These are phyloP conservation scores for Fonsecaea monophora DNA, from an alignment of 2,329 filamentous ascomycete genomes.

Conservation along the genomic window DNA sequence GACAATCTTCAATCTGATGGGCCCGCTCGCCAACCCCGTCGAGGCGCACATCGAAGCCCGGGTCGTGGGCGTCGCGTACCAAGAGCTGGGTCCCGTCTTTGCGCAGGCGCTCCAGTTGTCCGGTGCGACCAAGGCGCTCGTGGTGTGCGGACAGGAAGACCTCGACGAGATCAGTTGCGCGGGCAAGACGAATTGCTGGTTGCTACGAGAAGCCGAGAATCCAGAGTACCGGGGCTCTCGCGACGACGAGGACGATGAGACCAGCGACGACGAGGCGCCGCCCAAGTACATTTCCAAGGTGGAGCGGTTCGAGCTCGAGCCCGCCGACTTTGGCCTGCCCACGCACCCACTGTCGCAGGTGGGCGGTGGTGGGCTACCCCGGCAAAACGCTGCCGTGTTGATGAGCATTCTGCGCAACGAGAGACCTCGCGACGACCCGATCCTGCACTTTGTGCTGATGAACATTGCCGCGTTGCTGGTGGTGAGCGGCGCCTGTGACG, in stretches of 20 bases:
- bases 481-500: conserved; percentile 83
- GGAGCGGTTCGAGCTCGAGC: conserved; percentile 77
- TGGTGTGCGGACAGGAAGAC: conserved; percentile 93
- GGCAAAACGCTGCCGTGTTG: conserved; percentile 85
- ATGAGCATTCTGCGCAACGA: conserved; percentile 77
- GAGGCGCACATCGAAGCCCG: conserved; percentile 85
- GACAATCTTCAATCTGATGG: conserved; percentile 97
- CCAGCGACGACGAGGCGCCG: conserved; percentile 50
- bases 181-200: conserved; percentile 88
- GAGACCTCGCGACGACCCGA: conserved; percentile 76
- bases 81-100: conserved; percentile 86
- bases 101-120: conserved; percentile 79
- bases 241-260: conserved; percentile 55
- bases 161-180: conserved; percentile 95
- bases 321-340: conserved; percentile 85
- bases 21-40: conserved; percentile 88
- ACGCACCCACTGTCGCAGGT: conserved; percentile 77
- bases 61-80: conserved; percentile 88
- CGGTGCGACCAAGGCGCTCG: conserved; percentile 80
- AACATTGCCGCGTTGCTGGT: conserved; percentile 91
- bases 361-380: conserved; percentile 81
- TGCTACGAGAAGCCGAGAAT: conserved; percentile 64
- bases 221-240: conserved; percentile 48
- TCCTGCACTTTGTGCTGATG: conserved; percentile 91
- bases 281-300: conserved; percentile 61